A percentile compares a stretch with the other conserved stretches of the same genome.
These are phyloP conservation scores for Pichia sp. DNA, from an alignment of 1,139 yeast genomes.

Conservation along the genomic window DNA sequence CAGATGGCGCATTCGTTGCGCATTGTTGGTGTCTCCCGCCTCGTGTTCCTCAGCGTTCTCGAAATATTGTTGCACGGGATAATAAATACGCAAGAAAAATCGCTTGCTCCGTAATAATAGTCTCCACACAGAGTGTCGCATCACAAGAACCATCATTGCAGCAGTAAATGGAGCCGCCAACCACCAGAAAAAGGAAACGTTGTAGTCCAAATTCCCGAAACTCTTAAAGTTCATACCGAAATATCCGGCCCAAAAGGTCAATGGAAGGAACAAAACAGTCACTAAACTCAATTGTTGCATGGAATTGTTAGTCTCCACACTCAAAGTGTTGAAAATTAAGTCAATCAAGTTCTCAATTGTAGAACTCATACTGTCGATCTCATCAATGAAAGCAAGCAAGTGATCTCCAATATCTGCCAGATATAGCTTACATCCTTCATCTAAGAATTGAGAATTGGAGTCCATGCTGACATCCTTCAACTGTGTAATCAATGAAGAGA, in stretches of 20 bases:
- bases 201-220: constrained; percentile 39
- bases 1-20: too few relatives aligned
- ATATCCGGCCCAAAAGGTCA: constrained; percentile 50
- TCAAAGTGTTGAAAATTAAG: constrained; percentile 45
- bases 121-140: constrained; percentile 23
- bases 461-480: constrained; percentile 35
- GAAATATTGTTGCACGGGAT: too few relatives aligned
- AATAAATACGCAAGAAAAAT: neutral
- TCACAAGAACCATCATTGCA: constrained; percentile 29
- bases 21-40: too few relatives aligned
- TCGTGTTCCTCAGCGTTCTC: too few relatives aligned
- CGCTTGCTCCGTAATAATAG: constrained; percentile 1
- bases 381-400: constrained; percentile 40
- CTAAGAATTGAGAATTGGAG: constrained; percentile 26
- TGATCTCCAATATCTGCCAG: constrained; percentile 49
- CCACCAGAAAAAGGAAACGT: constrained; percentile 43
- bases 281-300: constrained; percentile 44
- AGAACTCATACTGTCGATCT: constrained; percentile 42
- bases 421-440: constrained; percentile 29
- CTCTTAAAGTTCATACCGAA: constrained; percentile 50
- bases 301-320: constrained; percentile 44
- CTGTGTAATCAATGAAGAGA: constrained; percentile 37
- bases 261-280: constrained; percentile 46
- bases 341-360: constrained; percentile 42
- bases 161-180: constrained; percentile 43